A percentile compares a stretch with the other conserved stretches of the same genome.
Evolutionary conservation across 208 protist genomes (phyloP).

Genomic region (Phytomonas sp.): DNA sequence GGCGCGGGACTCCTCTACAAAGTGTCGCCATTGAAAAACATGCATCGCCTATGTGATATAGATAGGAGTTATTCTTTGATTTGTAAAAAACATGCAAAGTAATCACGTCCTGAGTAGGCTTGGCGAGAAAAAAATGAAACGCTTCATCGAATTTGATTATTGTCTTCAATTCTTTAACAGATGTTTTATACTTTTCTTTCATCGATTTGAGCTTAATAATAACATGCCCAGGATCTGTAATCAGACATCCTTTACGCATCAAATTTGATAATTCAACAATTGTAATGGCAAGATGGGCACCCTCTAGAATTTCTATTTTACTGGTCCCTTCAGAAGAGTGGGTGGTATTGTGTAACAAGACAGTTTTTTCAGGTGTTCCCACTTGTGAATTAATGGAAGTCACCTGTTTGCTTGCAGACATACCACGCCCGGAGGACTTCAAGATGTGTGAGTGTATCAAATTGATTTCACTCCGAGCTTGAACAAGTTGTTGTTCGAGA

Average conservation of each 20-base stretch:
- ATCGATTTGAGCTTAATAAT: slow-evolving; percentile 86
- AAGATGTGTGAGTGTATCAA: background rate
- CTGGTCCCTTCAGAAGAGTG: slow-evolving; percentile 31
- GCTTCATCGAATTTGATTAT: slow-evolving; percentile 76
- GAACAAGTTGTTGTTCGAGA: slow-evolving; percentile 8
- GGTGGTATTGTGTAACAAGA: slow-evolving; percentile 19
- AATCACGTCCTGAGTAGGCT: slow-evolving; percentile 85
- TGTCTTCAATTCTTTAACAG: slow-evolving; percentile 56
- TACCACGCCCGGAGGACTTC: background rate
- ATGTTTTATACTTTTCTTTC: slow-evolving; percentile 88
- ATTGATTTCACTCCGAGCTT: background rate
- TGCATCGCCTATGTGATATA: slow-evolving; percentile 78
- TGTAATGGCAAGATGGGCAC: slow-evolving; percentile 74
- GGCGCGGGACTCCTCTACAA: slow-evolving; percentile 57
- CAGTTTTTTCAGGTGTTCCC: slow-evolving; percentile 15
- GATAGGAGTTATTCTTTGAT: slow-evolving; percentile 43
- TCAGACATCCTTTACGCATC: slow-evolving; percentile 41
- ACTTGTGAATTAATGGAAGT: slow-evolving; percentile 16
- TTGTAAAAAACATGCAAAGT: slow-evolving; percentile 84
- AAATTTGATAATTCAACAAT: slow-evolving; percentile 65
- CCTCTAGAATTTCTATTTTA: slow-evolving; percentile 56
- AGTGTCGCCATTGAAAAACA: slow-evolving; percentile 83
- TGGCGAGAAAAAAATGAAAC: slow-evolving; percentile 82
- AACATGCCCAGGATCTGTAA: slow-evolving; percentile 68
- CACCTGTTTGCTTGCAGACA: slow-evolving; percentile 1